Base-by-base conservation (phyloP, 306 rosid genomes). In the Lathyrus oleraceus region DNA sequence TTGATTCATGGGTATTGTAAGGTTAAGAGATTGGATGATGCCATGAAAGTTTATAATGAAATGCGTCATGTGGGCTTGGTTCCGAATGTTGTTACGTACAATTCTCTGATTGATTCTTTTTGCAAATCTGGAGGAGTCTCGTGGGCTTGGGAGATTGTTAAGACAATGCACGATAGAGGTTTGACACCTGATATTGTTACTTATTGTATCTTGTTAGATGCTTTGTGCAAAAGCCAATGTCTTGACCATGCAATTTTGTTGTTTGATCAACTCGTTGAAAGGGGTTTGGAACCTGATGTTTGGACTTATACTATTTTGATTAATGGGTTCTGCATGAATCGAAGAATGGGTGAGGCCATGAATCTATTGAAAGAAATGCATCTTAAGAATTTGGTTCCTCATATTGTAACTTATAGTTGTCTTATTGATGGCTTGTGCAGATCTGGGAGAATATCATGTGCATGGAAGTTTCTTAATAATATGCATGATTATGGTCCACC, bases 1-100 rank as follows among this genome's bases (percentile, higher is more conserved):
- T 48, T 75, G 63, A 75, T 75, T 59, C 19, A 54, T 43, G 79
- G 73, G 40, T 69, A 79, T 69, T 74, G 83, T 52, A 79, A 43
- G 71, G 38, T 49, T 42, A 7, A 21, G 23, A 69, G 75, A 32
- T 28, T 63, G 43, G 65, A 57, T 10, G 72, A 63, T 27, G 80
- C 73, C 0, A 0, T 63, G 59, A 47, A 39, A 15, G 69, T 79
- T 19, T 63, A 62, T 30, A 0, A 35, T 17, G 58, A 28, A 39
- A 79, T 82, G 83, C 1, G 12, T 15, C 68, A 6, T 2, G 36
- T 61, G 38, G 45, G 56, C 9, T 39, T 65, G 63, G 67, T 25
- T 64, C 74, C 74, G 6, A 58, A 67, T 11, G 10, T 60, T 47
- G 69, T 75, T 15, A 75, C 69, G 23, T 67, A 45, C n/a, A 75